A percentile compares a stretch with the other conserved stretches of the same genome.
These are phyloP conservation scores for Gracilaria domingensis DNA, from an alignment of 23 red algal species.

Conservation along the genomic window DNA sequence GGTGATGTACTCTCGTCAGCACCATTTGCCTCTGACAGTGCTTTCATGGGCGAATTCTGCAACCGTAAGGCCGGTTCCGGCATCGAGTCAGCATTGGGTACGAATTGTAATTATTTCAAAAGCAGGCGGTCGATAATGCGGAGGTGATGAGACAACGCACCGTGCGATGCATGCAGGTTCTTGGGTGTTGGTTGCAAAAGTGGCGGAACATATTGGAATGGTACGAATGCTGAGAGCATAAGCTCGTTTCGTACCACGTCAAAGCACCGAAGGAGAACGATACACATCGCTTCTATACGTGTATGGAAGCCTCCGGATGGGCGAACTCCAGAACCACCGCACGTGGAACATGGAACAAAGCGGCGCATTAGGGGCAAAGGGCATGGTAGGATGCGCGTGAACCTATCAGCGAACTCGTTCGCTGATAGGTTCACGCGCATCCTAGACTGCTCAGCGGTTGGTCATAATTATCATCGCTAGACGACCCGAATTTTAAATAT, in stretches of 20 bases:
- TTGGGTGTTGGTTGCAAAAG: too few relatives aligned
- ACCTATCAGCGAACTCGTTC: too few relatives aligned
- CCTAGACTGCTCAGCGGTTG: neutral
- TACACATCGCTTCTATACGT: neutral
- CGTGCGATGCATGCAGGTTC: neutral
- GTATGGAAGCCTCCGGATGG: neutral
- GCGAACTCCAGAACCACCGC: too few relatives aligned
- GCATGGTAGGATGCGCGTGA: too few relatives aligned
- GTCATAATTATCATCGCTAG: neutral
- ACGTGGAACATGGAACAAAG: too few relatives aligned
- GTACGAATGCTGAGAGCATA: neutral
- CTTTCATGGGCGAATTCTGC: constrained; percentile 81
- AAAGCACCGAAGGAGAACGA: constrained; percentile 22
- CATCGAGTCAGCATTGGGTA: constrained; percentile 83
- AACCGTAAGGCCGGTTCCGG: constrained; percentile 66
- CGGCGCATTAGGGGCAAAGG: too few relatives aligned
- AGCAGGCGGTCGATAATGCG: neutral
- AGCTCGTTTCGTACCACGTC: constrained; percentile 32
- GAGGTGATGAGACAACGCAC: neutral
- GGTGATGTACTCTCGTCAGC: neutral
- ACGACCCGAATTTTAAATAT: too few relatives aligned
- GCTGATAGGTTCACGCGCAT: too few relatives aligned
- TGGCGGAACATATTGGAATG: neutral
- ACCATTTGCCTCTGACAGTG: constrained; percentile 80
- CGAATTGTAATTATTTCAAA: constrained; percentile 59